Evolutionary conservation across 1,139 yeast genomes (phyloP).

Genomic region (Debaryomyces sp.): DNA sequence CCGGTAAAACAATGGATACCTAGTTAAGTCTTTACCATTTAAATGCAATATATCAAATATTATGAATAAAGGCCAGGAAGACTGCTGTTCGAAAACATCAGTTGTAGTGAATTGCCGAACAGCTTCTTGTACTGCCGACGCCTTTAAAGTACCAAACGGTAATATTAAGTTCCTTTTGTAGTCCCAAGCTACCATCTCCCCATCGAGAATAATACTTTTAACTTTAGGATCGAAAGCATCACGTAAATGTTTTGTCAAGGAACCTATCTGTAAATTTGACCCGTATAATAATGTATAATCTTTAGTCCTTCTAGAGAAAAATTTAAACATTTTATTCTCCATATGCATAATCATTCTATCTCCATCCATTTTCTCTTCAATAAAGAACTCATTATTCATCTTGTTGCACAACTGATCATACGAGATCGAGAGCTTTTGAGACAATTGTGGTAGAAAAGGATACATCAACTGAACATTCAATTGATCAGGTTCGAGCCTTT

Average conservation of each 20-base stretch:
- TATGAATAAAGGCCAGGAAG: constrained; percentile 61
- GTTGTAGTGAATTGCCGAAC: constrained; percentile 44
- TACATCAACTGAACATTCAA: constrained; percentile 48
- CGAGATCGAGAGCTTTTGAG: constrained; percentile 52
- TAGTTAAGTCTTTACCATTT: constrained; percentile 64
- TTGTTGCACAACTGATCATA: constrained; percentile 52
- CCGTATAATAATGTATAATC: constrained; percentile 82
- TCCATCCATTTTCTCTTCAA: constrained; percentile 95
- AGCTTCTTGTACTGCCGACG: constrained; percentile 64
- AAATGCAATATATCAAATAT: constrained; percentile 73
- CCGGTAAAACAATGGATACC: constrained; percentile 57
- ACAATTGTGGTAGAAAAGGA: constrained; percentile 75
- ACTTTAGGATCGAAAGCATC: constrained; percentile 47
- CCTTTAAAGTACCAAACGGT: constrained; percentile 80
- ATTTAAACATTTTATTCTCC: constrained; percentile 47
- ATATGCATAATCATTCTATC: constrained; percentile 80
- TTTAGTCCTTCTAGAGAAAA: constrained; percentile 68
- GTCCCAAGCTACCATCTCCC: constrained; percentile 94
- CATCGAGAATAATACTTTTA: constrained; percentile 69
- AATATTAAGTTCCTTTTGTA: constrained; percentile 56
- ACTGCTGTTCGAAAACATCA: constrained; percentile 39
- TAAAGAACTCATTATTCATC: constrained; percentile 55
- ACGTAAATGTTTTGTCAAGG: constrained; percentile 58
- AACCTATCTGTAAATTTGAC: constrained; percentile 55
- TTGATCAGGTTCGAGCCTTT: constrained; percentile 48